Base-by-base conservation (phyloP, 2,329 filamentous ascomycete species). In the Periconia sp. region DNA sequence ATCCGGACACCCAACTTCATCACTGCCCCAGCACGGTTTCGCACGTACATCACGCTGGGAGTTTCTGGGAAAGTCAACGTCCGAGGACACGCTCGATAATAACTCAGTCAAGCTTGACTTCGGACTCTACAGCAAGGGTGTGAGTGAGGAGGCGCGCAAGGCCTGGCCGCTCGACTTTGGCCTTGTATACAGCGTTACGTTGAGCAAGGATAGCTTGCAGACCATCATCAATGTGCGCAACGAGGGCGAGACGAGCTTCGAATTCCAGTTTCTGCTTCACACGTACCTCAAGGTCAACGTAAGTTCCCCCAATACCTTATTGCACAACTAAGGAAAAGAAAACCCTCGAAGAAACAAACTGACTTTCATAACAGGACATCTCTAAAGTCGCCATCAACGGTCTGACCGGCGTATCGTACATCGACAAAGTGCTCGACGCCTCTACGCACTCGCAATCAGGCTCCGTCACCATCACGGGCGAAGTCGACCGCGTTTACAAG, bases 21-120 rank as follows among this genome's bases (percentile, higher is more conserved):
- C 84, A 60, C 88, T 99, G 23, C 88, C 92, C 3, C 92, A 97
- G 77, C 94, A 97, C 78, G 94, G 94, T 62, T 96, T 99, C 76
- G 94, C 93, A 40, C 91, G 94, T 64, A 92, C 85, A 69, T 90
- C 88, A 44, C 84, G 84, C 58, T 99, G 94, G 94, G 92, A 97
- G 74, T 96, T 94, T 73, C 82, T 99, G 48, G 92, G 92, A 69
- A 95, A 93, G 77, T 91, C 88, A 7, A 87, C 84, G n/a, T 85
- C 83, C 6, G 88, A 92, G 72, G 70, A 71, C 46, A 82, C 79
- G 9, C 60, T 67, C 41, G 74, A 74, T 55, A 69, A 74, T 13
- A 70, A 74, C 47, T 87, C 86, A 46, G 87, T 97, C 61, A 97
- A 96, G 82, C 87, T 99, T 56, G 94, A 99, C 78, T 97, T 99